phyloP scores from a whole-genome alignment of 2,329 filamentous ascomycete genomes.

The Fusarium xylarioides region DNA sequence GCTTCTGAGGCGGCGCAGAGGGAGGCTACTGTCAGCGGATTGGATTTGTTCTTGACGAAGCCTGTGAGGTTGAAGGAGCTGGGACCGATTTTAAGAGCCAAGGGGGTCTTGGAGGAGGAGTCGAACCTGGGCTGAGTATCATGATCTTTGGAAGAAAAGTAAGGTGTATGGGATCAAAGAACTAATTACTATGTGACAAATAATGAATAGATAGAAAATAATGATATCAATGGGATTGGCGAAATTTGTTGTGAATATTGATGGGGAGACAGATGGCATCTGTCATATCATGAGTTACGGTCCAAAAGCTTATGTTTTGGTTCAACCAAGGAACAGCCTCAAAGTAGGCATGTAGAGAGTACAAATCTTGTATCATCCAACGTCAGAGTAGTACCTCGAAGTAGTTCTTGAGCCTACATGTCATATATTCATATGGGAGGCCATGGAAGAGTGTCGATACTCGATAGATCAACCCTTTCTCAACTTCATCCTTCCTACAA shows the following conservation, averaged over 20 bases:
- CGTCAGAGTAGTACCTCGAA: background rate
- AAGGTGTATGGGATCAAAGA: background rate
- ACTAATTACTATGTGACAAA: background rate
- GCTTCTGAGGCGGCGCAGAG: conserved; percentile 60
- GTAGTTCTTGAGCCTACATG: background rate
- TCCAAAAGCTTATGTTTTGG: background rate
- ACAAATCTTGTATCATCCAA: background rate
- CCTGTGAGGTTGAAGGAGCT: conserved; percentile 58
- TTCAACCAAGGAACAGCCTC: background rate
- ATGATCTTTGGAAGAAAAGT: too few relatives aligned
- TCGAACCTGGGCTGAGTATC: conserved; percentile 3
- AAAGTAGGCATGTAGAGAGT: too few relatives aligned
- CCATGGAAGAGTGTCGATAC: background rate
- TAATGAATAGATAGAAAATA: background rate
- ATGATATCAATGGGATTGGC: background rate
- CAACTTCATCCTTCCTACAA: background rate
- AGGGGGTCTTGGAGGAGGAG: conserved; percentile 28
- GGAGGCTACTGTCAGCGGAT: conserved; percentile 62
- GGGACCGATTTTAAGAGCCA: conserved; percentile 26
- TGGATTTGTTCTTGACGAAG: conserved; percentile 65
- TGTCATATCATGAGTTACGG: background rate
- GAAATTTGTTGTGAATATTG: background rate
- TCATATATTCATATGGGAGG: rapidly evolving
- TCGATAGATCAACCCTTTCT: background rate
- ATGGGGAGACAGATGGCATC: background rate